Conservation (phyloP, 805 yeast species). For the Sugiyamaella marilandica region DNA sequence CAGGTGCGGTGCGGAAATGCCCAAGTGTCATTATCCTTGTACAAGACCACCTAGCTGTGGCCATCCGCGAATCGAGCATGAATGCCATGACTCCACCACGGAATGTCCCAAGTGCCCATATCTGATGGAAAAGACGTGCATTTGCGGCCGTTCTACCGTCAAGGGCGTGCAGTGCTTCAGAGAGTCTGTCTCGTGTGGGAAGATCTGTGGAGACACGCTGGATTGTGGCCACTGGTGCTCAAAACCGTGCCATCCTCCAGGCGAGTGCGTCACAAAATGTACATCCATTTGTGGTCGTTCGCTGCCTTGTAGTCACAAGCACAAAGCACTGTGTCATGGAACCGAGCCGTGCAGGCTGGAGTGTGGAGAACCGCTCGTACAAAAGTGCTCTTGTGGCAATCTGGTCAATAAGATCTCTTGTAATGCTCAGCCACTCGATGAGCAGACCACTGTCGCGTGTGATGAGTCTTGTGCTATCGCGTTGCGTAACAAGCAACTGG, state of each 20-base stretch:
- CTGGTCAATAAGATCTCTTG: slow-evolving; percentile 47
- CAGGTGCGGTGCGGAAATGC: slow-evolving; percentile 70
- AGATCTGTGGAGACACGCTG: slow-evolving; percentile 50
- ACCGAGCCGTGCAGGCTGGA: slow-evolving; percentile 35
- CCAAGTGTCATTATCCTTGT: slow-evolving; percentile 65
- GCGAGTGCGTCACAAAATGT: slow-evolving; percentile 60
- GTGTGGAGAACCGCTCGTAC: slow-evolving; percentile 38
- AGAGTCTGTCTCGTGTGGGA: slow-evolving; percentile 62
- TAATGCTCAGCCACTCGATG: slow-evolving; percentile 41
- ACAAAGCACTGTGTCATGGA: slow-evolving; percentile 62
- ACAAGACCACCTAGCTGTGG: slow-evolving; percentile 57
- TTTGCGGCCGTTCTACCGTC: slow-evolving; percentile 54
- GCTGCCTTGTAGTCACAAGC: slow-evolving; percentile 61
- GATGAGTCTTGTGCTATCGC: slow-evolving; percentile 62
- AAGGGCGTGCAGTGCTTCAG: slow-evolving; percentile 69
- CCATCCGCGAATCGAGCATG: slow-evolving; percentile 60
- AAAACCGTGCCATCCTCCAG: slow-evolving; percentile 52
- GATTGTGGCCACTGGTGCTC: slow-evolving; percentile 52
- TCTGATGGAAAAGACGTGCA: slow-evolving; percentile 51
- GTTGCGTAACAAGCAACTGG: slow-evolving; percentile 56
- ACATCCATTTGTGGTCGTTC: slow-evolving; percentile 52
- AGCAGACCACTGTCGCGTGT: slow-evolving; percentile 43
- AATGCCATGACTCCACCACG: slow-evolving; percentile 63
- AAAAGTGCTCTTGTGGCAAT: slow-evolving; percentile 65
- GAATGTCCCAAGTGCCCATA: slow-evolving; percentile 69